These are phyloP conservation scores for Batkoa obscura DNA, from an alignment of 371 early-diverging fungal species.

Conservation along the genomic window DNA sequence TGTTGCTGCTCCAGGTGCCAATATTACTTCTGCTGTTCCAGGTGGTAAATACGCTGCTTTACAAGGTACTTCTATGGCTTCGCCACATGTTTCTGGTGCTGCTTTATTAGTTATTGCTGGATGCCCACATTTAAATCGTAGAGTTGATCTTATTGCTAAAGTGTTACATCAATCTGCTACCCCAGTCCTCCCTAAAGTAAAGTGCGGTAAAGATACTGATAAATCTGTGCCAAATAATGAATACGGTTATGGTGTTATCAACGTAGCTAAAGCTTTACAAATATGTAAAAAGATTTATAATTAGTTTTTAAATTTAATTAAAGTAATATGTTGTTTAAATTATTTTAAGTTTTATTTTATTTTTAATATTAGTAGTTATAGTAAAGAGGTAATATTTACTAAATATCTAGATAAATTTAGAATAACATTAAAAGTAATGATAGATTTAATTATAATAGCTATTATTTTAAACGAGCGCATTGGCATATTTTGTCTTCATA, in stretches of 20 bases:
- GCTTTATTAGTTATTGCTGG: constrained; percentile 13
- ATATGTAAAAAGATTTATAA: constrained; percentile 19
- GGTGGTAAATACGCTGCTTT: neutral
- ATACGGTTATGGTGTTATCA: constrained; percentile 3
- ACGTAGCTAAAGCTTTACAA: neutral
- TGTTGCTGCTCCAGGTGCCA: constrained; percentile 14
- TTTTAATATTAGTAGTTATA: too few species aligned
- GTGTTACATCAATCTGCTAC: neutral
- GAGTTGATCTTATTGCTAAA: neutral
- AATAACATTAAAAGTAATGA: too few species aligned
- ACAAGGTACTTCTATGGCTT: constrained; percentile 46
- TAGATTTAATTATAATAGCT: too few species aligned
- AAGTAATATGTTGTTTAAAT: too few species aligned
- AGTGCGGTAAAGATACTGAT: neutral
- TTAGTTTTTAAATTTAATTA: too few species aligned
- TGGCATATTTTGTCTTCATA: too few species aligned
- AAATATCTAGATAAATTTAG: too few species aligned
- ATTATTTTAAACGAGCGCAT: too few species aligned
- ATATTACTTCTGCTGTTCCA: constrained; percentile 14
- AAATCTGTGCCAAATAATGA: constrained; percentile 3
- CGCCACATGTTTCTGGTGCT: constrained; percentile 61
- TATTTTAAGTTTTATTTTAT: too few species aligned
- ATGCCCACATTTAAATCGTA: neutral
- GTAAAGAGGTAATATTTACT: too few species aligned
- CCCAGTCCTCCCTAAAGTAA: neutral